Base-by-base conservation (phyloP, 441 rosid genomes). In the Sinapis alba region DNA sequence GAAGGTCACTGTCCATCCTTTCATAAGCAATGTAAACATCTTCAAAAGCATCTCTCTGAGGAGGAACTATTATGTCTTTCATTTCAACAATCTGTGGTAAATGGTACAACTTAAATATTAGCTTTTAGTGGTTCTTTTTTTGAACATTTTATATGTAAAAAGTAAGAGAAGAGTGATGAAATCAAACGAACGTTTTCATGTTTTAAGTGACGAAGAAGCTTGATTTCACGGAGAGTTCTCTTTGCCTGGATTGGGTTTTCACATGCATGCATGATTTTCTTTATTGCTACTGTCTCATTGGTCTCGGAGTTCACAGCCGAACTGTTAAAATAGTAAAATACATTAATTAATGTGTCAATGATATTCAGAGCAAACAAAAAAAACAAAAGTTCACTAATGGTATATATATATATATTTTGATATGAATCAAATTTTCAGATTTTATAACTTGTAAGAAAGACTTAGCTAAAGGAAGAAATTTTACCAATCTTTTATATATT, bases 211-310 rank as follows among this genome's bases (percentile, higher is more conserved):
- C 97, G 90, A 78, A 94, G 97, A 68, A 94, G 80, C 88, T 90
- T 90, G 89, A 91, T 91, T 88, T 92, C 98, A 0, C 98, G 96
- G 36, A 94, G 95, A 13, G 97, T 89, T 83, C 94, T 89, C 86
- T 92, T 94, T 8, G 96, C 97, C 23, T 87, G 93, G 24, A 91
- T 83, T 57, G 68, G 83, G 83, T 94, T 88, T 43, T 89, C 95
- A 63, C 90, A 92, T 5, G 93, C 92, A 82, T 90, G 84, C 9
- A 85, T 81, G 26, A 92, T 89, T 86, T 94, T 94, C 91, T 92
- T 94, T 60, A 94, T 72, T 0, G 97, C 97, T 34, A 92, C 94
- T 5, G 79, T 80, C 79, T 92, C 98, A 19, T 78, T 86, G 3
- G 90, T 94, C 80, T 94, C 95, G 2, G 89, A 87, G 80, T 92